Conservation (phyloP, 441 rosid species). For the Aleurites moluccanus region DNA sequence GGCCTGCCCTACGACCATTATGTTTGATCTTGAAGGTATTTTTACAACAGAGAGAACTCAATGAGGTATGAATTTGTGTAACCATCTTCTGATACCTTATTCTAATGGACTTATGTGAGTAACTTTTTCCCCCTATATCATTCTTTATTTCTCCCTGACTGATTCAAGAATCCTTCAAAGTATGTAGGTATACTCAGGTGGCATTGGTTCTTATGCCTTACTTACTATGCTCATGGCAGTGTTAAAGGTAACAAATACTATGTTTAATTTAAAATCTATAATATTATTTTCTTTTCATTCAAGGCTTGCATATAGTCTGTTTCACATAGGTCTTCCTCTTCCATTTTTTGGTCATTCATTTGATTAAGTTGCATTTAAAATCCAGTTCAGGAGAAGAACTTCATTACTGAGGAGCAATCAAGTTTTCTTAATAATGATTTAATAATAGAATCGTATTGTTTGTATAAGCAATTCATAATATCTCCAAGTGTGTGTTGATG, state of each 20-base stretch:
- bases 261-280: background rate
- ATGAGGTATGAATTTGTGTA: conserved; percentile 60
- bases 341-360: background rate
- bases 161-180: conserved; percentile 27
- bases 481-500: background rate
- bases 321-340: background rate
- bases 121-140: background rate
- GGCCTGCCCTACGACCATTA: conserved; percentile 79
- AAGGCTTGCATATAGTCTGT: background rate
- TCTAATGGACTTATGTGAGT: background rate
- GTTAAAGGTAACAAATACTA: conserved; percentile 52
- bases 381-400: background rate
- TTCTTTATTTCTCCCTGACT: conserved; percentile 10
- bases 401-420: background rate
- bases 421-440: background rate
- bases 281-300: background rate
- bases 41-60: conserved; percentile 90
- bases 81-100: conserved; percentile 1
- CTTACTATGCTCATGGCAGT: conserved; percentile 82
- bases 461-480: background rate
- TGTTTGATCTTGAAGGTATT: conserved; percentile 86
- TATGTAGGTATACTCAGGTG: conserved; percentile 86
- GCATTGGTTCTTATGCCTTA: conserved; percentile 89
- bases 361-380: background rate
- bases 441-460: background rate